Conservation (phyloP, 768 basidiomycete species). For the Suillus subluteus region DNA sequence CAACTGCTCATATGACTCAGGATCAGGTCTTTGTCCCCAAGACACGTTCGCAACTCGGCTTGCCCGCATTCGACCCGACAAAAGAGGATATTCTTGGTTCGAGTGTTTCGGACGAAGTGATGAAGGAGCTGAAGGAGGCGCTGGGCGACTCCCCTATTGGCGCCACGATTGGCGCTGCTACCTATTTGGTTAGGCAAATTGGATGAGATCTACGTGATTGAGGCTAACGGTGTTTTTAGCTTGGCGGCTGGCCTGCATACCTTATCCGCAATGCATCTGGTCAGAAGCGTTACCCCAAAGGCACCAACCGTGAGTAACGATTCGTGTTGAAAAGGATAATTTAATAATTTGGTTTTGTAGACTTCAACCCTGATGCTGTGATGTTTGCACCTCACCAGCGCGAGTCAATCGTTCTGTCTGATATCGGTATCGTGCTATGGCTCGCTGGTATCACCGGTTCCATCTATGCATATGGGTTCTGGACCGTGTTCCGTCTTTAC, state of each 20-base stretch:
- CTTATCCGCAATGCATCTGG: constrained; percentile 83
- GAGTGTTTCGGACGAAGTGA: constrained; percentile 66
- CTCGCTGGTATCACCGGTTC: constrained; percentile 58
- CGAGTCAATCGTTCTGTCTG: constrained; percentile 77
- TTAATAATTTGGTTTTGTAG: constrained; percentile 29
- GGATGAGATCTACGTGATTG: background rate
- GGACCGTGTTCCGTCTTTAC: constrained; percentile 78
- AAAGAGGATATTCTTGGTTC: constrained; percentile 68
- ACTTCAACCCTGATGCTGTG: constrained; percentile 77
- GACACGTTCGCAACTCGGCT: constrained; percentile 74
- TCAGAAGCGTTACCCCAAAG: constrained; percentile 75
- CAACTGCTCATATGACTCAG: constrained; percentile 89
- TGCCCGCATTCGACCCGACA: constrained; percentile 69
- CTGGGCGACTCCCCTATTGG: constrained; percentile 90
- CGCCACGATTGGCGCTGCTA: constrained; percentile 52
- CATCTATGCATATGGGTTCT: constrained; percentile 65
- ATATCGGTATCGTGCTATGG: constrained; percentile 81
- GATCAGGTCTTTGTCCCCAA: constrained; percentile 96
- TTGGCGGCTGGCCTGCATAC: constrained; percentile 88
- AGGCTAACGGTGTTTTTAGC: constrained; percentile 39
- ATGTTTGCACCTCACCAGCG: constrained; percentile 88
- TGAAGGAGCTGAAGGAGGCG: constrained; percentile 80
- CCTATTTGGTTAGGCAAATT: constrained; percentile 57
- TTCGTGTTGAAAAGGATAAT: background rate
- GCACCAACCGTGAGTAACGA: constrained; percentile 71